Evolutionary conservation across 495 filamentous ascomycete species (phyloP).

Genomic region (Neurospora sp.): DNA sequence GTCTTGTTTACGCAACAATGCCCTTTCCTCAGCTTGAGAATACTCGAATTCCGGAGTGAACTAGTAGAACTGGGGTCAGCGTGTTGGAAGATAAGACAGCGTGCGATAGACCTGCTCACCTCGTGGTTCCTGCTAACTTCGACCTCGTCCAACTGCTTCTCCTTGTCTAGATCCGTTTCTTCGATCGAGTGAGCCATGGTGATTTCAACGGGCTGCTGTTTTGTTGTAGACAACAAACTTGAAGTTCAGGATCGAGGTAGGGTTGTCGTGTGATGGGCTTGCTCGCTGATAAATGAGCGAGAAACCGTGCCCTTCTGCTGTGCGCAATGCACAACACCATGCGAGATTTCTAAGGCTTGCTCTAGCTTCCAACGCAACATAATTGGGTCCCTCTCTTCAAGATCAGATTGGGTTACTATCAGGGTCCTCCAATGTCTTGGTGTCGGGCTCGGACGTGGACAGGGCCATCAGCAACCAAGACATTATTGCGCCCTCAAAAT

Average conservation of each 20-base stretch:
- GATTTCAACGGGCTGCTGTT: not conserved
- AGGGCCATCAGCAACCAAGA: not conserved
- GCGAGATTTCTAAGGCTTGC: not conserved
- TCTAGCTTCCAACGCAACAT: not conserved
- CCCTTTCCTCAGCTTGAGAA: constrained; percentile 19
- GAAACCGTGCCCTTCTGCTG: not conserved
- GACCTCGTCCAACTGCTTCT: not conserved
- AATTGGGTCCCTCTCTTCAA: not conserved
- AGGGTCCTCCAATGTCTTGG: not conserved
- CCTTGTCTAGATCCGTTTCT: not conserved
- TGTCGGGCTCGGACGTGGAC: not conserved
- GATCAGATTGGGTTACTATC: not conserved
- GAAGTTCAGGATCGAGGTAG: not conserved
- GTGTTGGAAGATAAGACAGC: not conserved
- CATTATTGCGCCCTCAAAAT: not conserved
- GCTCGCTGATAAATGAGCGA: not conserved
- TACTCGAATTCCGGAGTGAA: constrained; percentile 6
- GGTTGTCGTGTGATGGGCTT: not conserved
- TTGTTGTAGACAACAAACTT: not conserved
- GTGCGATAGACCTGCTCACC: not conserved
- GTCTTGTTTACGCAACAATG: constrained; percentile 51
- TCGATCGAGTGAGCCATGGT: not conserved
- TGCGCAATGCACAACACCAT: not conserved
- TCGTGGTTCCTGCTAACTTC: not conserved
- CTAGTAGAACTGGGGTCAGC: not conserved